phyloP scores from a whole-genome alignment of 805 yeast genomes.

The Cyberlindnera mrakii region DNA sequence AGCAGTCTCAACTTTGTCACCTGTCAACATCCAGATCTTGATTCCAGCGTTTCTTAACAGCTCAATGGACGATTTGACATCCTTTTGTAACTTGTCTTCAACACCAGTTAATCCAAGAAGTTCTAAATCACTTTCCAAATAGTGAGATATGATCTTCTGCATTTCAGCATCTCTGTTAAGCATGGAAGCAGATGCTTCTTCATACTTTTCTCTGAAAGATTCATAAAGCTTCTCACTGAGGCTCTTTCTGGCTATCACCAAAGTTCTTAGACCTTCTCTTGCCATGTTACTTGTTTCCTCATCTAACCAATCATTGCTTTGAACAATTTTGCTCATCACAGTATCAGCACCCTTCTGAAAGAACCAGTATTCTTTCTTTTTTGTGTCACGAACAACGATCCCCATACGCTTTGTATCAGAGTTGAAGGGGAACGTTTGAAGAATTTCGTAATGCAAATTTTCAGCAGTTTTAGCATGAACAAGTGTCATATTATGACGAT shows the following conservation, averaged over 20 bases:
- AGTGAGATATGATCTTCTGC: conserved; percentile 60
- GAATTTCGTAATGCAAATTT: conserved; percentile 52
- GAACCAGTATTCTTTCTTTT: conserved; percentile 73
- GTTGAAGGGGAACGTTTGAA: conserved; percentile 88
- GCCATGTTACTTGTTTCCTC: conserved; percentile 98
- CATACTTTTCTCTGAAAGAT: conserved; percentile 57
- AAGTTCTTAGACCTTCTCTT: conserved; percentile 92
- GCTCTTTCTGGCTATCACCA: conserved; percentile 86
- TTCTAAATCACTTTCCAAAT: conserved; percentile 78
- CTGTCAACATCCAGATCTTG: conserved; percentile 98
- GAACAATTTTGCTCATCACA: conserved; percentile 81
- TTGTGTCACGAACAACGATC: conserved; percentile 60
- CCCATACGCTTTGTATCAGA: conserved; percentile 98
- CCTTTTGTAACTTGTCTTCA: conserved; percentile 87
- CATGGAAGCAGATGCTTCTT: conserved; percentile 75
- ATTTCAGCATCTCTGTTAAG: conserved; percentile 68
- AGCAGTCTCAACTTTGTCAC: conserved; percentile 98
- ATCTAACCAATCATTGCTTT: conserved; percentile 89
- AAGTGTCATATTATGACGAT: conserved; percentile 67
- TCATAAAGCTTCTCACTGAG: conserved; percentile 49
- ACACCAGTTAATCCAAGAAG: conserved; percentile 93
- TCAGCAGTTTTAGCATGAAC: conserved; percentile 54
- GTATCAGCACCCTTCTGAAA: conserved; percentile 94
- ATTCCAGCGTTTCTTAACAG: conserved; percentile 92
- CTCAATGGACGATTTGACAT: conserved; percentile 90